These are phyloP conservation scores for Antarctomyces pellizariae DNA, from an alignment of 495 filamentous ascomycete genomes.

Conservation along the genomic window DNA sequence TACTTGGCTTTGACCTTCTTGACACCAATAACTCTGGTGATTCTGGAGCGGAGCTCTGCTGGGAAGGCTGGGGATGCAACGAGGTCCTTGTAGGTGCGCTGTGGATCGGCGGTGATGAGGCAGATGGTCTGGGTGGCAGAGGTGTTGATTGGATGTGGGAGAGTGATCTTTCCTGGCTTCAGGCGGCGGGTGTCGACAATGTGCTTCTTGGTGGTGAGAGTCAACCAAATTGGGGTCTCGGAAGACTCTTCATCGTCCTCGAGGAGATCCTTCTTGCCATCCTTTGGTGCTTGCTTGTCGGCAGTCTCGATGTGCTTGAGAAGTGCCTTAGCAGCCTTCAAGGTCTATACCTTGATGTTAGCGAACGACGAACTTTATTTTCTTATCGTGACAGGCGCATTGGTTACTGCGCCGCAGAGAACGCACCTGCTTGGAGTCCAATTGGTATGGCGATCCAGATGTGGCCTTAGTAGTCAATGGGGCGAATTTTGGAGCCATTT, in stretches of 20 bases:
- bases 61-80: slow-evolving; percentile 57
- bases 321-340: slow-evolving; percentile 63
- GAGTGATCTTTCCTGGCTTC: slow-evolving; percentile 38
- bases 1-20: slow-evolving; percentile 68
- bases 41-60: slow-evolving; percentile 37
- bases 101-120: slow-evolving; percentile 66
- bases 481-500: slow-evolving; percentile 18
- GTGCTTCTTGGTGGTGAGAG: slow-evolving; percentile 76
- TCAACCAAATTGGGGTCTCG: slow-evolving; percentile 50
- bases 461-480: slow-evolving; percentile 26
- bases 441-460: slow-evolving; percentile 11
- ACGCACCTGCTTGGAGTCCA: slow-evolving; percentile 22
- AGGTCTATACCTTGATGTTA: slow-evolving; percentile 4
- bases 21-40: slow-evolving; percentile 62
- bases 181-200: slow-evolving; percentile 49
- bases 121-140: slow-evolving; percentile 44
- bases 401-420: neutral
- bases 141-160: slow-evolving; percentile 48
- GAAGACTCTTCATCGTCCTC: slow-evolving; percentile 27
- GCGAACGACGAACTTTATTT: neutral
- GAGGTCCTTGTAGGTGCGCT: slow-evolving; percentile 75
- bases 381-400: slow-evolving; percentile 1
- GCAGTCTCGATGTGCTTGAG: slow-evolving; percentile 54
- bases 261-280: slow-evolving; percentile 50
- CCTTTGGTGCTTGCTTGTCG: slow-evolving; percentile 29